These are phyloP conservation scores for Hanseniaspora guilliermondii DNA, from an alignment of 805 yeast species.

Conservation along the genomic window DNA sequence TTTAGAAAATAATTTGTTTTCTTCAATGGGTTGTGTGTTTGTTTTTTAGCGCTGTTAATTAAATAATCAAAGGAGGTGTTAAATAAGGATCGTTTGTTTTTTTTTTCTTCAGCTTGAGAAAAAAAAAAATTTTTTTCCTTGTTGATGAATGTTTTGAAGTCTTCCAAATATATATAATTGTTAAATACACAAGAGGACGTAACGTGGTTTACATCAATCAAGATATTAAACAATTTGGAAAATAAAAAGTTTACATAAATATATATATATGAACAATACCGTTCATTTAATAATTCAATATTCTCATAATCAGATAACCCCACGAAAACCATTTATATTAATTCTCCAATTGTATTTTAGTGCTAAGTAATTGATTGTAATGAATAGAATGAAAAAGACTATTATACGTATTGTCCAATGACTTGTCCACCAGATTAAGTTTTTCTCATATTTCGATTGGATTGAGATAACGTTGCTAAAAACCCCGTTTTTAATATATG, in stretches of 20 bases:
- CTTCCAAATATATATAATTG: too few species aligned
- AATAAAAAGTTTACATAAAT: too few species aligned
- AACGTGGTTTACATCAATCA: too few species aligned
- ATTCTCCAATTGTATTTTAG: conserved; percentile 1
- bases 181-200: too few species aligned
- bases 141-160: neutral
- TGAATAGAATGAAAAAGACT: neutral
- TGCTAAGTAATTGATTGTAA: neutral
- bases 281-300: too few species aligned
- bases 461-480: too few species aligned
- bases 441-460: too few species aligned
- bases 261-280: neutral
- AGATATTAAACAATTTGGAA: too few species aligned
- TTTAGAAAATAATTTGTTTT: neutral
- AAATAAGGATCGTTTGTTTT: neutral
- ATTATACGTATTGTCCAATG: neutral
- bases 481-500: too few species aligned
- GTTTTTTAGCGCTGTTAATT: neutral
- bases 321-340: conserved; percentile 1
- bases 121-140: neutral
- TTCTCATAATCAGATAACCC: too few species aligned
- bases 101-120: neutral
- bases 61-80: too few species aligned
- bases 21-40: neutral
- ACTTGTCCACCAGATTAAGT: too few species aligned